Base-by-base conservation (phyloP, 2,329 filamentous ascomycete species). In the Fusarium xyrophilum region DNA sequence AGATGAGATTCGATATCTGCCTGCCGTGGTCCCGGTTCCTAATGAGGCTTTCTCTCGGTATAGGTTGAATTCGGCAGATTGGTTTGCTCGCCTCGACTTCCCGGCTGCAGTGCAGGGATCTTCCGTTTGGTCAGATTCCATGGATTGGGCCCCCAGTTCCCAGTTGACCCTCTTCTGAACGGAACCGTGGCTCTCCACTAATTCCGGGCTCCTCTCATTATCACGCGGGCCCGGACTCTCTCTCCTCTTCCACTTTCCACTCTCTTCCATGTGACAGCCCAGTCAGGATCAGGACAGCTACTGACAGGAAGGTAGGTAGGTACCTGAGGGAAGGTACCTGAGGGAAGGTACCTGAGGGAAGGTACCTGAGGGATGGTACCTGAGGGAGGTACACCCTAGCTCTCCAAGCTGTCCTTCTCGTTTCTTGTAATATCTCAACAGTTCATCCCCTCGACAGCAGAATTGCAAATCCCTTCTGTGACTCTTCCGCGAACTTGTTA, bases 261-360 rank as follows among this genome's bases (percentile, higher is more conserved):
- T 48, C 51, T 65, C 56, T 70, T 65, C 68, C 67, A 70, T 70
- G 64, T 70, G 68, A 70, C 63, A 47, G 27, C 27, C 43, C 19
- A 21, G 23, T 19, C 23, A 25, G 40, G 7, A n/a, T 25, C 15
- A 70, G 48, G 56, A 59, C 58, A 43, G 28, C 21, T 32, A 35
- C 33, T 17, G 17, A 32, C 17, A n/a, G 50, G 50, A 53, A 53
- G 27, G 27, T 43, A 32, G 23, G 39, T 25, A 25, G 23, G 23
- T 25, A 25, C n/a, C n/a, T n/a, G n/a, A n/a, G n/a, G n/a, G n/a
- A n/a, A n/a, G 23, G 23, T 43, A 43, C 36, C 50, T 32, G 27
- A 19, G 27, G 36, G 19, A 53, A n/a, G 13, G 36, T 43, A 43
- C 36, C 50, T 32, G 27, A 19, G 27, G 36, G 19, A 53, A n/a